These are phyloP conservation scores for Gossypium trilobum DNA, from an alignment of 441 rosid species.

Conservation along the genomic window DNA sequence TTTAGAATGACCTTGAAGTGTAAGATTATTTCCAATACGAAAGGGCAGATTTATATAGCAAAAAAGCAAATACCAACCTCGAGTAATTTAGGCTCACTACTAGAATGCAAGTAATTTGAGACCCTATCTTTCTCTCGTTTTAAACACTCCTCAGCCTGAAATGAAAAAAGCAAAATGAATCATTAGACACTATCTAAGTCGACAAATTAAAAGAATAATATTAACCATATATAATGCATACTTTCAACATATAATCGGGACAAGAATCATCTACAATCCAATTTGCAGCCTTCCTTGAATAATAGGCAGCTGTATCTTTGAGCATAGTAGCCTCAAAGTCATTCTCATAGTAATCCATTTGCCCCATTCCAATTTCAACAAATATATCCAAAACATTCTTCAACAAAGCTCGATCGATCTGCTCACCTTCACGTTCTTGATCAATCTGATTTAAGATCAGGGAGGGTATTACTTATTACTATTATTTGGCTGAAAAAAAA, in stretches of 20 bases:
- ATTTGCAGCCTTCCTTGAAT: slow-evolving; percentile 41
- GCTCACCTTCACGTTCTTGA: slow-evolving; percentile 46
- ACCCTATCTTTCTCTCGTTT: slow-evolving; percentile 42
- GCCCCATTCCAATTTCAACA: slow-evolving; percentile 45
- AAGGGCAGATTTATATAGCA: neutral
- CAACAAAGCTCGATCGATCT: slow-evolving; percentile 38
- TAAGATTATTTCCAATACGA: neutral
- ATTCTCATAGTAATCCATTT: slow-evolving; percentile 29
- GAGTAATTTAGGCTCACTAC: slow-evolving; percentile 36
- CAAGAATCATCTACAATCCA: slow-evolving; percentile 43
- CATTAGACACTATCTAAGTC: slow-evolving; percentile 7
- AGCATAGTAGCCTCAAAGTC: slow-evolving; percentile 41
- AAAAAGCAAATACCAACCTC: slow-evolving; percentile 30
- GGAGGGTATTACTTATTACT: neutral
- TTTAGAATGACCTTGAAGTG: neutral
- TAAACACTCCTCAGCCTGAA: slow-evolving; percentile 37
- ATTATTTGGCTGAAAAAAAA: neutral
- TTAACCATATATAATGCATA: slow-evolving; percentile 4
- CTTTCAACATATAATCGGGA: slow-evolving; percentile 42
- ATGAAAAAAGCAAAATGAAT: slow-evolving; percentile 4
- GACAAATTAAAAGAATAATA: neutral
- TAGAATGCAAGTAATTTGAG: slow-evolving; percentile 35
- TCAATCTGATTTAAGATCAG: slow-evolving; percentile 25
- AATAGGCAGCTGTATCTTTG: slow-evolving; percentile 35
- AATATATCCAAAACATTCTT: slow-evolving; percentile 41